Evolutionary conservation across 306 rosid genomes (phyloP), one percentile per base, ranked within the genome.

Genomic region (Coriaria nepalensis): DNA sequence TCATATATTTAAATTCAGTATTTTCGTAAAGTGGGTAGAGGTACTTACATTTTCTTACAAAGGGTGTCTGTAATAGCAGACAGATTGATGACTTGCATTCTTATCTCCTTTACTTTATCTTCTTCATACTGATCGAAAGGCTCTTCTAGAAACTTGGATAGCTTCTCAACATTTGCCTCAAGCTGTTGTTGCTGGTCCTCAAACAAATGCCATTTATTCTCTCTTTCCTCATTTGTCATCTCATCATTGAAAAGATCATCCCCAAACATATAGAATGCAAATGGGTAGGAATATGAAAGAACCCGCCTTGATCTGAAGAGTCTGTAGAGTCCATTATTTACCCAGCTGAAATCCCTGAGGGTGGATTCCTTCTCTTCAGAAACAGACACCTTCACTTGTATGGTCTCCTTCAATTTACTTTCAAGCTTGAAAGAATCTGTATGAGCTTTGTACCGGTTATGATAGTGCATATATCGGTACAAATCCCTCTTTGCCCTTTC

Each of bases 101-200:
- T 75, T 45, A 67, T 74, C 37, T 67, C 76, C 78, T 63, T 74
- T 13, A 92, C 77, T 64, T 65, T 66, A n/a, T 69, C 80, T 65
- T 75, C 77, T 2, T 37, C 4, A 62, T 68, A 92, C 33, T 64
- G 55, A 42, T 82, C 81, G 40, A 92, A 92, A 37, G 81, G 94
- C 49, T 77, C 87, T 79, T 82, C 98, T 51, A 85, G 61, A 57
- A 67, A 61, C 72, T 77, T 79, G 12, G 98, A 92, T 47, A 92
- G 78, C 64, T 65, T 85, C 81, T 92, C 95, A 52, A 92, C 86
- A 72, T 85, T 92, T 65, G 44, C 78, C 71, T 92, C 98, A 43
- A 92, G 92, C 60, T 85, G 98, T 66, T 92, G 98, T 64, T 92
- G 98, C 68, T 92, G 98, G 68, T 82, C 96, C 75, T 92, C 98